Conservation (phyloP, 345 rosid species). For the Stellera chamaejasme region DNA sequence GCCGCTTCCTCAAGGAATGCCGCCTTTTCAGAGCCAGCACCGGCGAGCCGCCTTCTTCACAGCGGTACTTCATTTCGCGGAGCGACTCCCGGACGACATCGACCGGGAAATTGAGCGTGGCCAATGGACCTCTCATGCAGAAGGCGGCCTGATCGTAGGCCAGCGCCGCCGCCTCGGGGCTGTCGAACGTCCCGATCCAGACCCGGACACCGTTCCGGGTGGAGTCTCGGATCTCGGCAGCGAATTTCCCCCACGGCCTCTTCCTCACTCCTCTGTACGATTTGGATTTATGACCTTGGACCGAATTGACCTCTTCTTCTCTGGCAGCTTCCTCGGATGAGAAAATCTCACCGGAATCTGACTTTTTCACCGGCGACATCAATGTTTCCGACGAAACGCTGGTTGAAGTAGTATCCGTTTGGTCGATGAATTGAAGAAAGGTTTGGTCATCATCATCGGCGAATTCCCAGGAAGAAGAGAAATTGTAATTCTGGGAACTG, state of each 20-base stretch:
- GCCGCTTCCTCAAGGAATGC: constrained; percentile 40
- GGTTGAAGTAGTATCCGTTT: too few species aligned
- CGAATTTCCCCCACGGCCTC: constrained; percentile 73
- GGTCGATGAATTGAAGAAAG: too few species aligned
- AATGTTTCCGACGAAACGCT: too few species aligned
- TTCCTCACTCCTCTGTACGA: constrained; percentile 55
- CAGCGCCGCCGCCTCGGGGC: constrained; percentile 59
- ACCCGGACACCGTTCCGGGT: constrained; percentile 54
- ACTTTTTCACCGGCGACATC: too few species aligned
- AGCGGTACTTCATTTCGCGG: constrained; percentile 33
- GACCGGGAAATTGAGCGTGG: constrained; percentile 53
- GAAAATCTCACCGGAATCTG: too few species aligned
- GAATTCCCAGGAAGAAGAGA: too few species aligned
- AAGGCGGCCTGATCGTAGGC: constrained; percentile 84
- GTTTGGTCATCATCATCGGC: too few species aligned
- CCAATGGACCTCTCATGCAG: constrained; percentile 40
- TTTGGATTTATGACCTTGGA: constrained; percentile 17
- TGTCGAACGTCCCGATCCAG: constrained; percentile 74
- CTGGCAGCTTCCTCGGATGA: constrained; percentile 13
- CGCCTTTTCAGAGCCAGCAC: constrained; percentile 47
- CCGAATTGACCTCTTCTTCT: constrained; percentile 32
- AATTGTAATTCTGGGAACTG: too few species aligned
- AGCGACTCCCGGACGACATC: constrained; percentile 48
- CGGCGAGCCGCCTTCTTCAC: constrained; percentile 54
- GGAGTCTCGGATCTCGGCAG: constrained; percentile 74